A percentile compares a stretch with the other conserved stretches of the same genome.
These are phyloP conservation scores for Calonectria pauciramosa DNA, from an alignment of 2,329 filamentous ascomycete species.

Conservation along the genomic window DNA sequence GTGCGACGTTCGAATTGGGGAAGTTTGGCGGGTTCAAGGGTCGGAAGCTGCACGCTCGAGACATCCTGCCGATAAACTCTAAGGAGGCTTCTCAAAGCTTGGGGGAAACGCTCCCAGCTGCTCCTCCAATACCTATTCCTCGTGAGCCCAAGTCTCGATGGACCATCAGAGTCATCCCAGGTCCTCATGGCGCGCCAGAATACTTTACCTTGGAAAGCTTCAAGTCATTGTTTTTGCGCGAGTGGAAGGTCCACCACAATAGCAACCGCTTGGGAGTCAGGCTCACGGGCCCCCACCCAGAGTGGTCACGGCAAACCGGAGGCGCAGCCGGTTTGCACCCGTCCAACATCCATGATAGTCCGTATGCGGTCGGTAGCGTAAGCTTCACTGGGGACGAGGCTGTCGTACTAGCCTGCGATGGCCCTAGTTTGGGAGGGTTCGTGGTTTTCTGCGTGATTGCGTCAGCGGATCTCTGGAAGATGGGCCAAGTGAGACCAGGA, in stretches of 20 bases:
- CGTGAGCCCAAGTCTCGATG: conserved; percentile 44
- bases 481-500: conserved; percentile 56
- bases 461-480: conserved; percentile 57
- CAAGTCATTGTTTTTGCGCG: conserved; percentile 48
- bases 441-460: conserved; percentile 55
- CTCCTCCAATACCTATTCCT: conserved; percentile 38
- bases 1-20: conserved; percentile 50
- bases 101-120: neutral
- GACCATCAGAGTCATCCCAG: conserved; percentile 53
- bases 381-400: conserved; percentile 60
- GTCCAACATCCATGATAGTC: conserved; percentile 57
- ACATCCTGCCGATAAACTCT: conserved; percentile 45
- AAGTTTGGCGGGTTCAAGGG: conserved; percentile 52
- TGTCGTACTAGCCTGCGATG: conserved; percentile 55
- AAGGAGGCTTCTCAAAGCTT: neutral
- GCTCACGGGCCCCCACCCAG: conserved; percentile 52
- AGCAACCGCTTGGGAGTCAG: conserved; percentile 57
- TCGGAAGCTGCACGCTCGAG: conserved; percentile 47
- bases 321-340: conserved; percentile 57
- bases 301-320: conserved; percentile 55
- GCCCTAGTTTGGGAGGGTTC: conserved; percentile 58
- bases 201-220: conserved; percentile 52
- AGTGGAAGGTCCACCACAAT: conserved; percentile 57
- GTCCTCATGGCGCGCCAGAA: conserved; percentile 55
- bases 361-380: conserved; percentile 56